phyloP scores from a whole-genome alignment of 805 yeast genomes.

The Starmerella powellii region DNA sequence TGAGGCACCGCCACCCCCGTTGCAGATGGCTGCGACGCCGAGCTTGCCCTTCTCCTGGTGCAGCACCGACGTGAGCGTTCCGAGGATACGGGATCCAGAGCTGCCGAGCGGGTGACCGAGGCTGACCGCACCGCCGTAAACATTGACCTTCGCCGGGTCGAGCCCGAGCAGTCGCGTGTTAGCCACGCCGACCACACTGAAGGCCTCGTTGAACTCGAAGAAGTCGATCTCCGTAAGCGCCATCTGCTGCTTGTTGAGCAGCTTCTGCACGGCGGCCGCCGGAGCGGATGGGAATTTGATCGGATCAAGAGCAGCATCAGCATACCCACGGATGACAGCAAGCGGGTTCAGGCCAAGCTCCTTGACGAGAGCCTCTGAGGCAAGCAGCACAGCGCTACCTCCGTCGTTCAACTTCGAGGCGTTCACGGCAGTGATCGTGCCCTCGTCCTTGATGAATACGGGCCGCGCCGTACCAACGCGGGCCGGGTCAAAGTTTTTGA shows the following conservation, averaged over 20 bases:
- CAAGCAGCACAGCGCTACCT: slow-evolving; percentile 86
- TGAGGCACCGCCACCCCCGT: slow-evolving; percentile 99
- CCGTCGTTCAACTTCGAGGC: slow-evolving; percentile 97
- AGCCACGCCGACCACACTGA: slow-evolving; percentile 90
- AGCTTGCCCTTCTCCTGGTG: slow-evolving; percentile 73
- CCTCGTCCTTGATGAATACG: slow-evolving; percentile 88
- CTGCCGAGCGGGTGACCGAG: slow-evolving; percentile 93
- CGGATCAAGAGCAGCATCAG: slow-evolving; percentile 95
- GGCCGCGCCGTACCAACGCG: slow-evolving; percentile 76
- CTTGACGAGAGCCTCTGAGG: slow-evolving; percentile 67
- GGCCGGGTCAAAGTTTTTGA: slow-evolving; percentile 57
- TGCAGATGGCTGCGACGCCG: slow-evolving; percentile 95
- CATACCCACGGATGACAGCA: slow-evolving; percentile 87
- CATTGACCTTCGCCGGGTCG: slow-evolving; percentile 61
- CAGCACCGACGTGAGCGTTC: slow-evolving; percentile 70
- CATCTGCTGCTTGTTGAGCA: slow-evolving; percentile 45
- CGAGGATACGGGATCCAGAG: slow-evolving; percentile 89
- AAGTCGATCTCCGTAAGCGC: slow-evolving; percentile 60
- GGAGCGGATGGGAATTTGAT: slow-evolving; percentile 95
- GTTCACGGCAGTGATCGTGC: slow-evolving; percentile 94
- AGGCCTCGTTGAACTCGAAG: slow-evolving; percentile 95
- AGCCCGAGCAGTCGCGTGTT: slow-evolving; percentile 56
- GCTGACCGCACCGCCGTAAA: slow-evolving; percentile 95
- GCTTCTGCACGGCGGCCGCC: slow-evolving; percentile 88
- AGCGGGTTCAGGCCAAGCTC: slow-evolving; percentile 80